phyloP scores from a whole-genome alignment of 305 asterid species.

The Fraxinus sp. region DNA sequence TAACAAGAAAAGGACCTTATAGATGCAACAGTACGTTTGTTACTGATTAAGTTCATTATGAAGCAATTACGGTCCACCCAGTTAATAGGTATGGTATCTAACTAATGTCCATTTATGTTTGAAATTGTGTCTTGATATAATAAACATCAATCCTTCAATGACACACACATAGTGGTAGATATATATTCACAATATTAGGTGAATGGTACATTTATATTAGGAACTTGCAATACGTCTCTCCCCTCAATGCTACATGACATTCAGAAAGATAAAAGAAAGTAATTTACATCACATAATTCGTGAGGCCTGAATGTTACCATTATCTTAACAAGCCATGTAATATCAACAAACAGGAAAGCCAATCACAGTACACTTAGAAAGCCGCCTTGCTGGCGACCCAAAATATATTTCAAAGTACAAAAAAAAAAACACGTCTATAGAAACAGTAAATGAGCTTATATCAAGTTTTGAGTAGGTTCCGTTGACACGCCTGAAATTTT shows the following conservation, averaged over 20 bases:
- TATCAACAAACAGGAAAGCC: not conserved
- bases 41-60: too few species aligned
- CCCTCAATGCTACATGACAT: not conserved
- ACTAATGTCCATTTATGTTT: too few species aligned
- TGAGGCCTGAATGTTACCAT: not conserved
- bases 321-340: not conserved
- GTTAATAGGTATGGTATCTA: too few species aligned
- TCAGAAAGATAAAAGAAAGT: not conserved
- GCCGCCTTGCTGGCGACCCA: not conserved
- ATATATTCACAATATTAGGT: too few species aligned
- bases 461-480: constrained; percentile 25
- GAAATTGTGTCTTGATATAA: too few species aligned
- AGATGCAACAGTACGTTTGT: too few species aligned
- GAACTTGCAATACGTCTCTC: not conserved
- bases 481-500: constrained; percentile 50
- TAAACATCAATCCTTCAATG: too few species aligned
- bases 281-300: not conserved
- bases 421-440: not conserved
- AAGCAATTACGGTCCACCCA: too few species aligned
- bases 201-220: not conserved
- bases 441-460: constrained; percentile 38
- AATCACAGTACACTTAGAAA: not conserved
- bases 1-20: too few species aligned
- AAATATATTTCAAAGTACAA: not conserved
- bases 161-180: too few species aligned